Percentiles rank a stretch among this genome's conserved stretches.
Evolutionary conservation across 306 rosid species (phyloP).

Genomic region (Cucumis cinereus): DNA sequence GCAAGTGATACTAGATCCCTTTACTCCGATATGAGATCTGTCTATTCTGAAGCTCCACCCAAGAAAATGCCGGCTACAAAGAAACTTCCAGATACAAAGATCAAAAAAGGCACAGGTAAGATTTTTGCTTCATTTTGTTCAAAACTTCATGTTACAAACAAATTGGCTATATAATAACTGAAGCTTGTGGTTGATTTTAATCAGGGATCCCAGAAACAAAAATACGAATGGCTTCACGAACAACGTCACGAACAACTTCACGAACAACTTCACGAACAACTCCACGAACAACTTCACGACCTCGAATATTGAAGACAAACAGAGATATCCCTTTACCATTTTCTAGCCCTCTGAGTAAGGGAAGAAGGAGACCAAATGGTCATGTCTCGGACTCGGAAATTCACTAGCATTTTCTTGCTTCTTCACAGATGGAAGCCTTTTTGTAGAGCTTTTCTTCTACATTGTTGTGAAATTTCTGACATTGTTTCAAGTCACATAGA

Average conservation of each 20-base stretch:
- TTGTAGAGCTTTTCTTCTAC: slow-evolving; percentile 2
- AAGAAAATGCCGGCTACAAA: slow-evolving; percentile 25
- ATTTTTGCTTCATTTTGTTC: background rate
- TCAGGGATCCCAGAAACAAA: slow-evolving; percentile 19
- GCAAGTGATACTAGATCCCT: slow-evolving; percentile 23
- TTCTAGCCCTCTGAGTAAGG: slow-evolving; percentile 21
- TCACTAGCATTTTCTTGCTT: slow-evolving; percentile 12
- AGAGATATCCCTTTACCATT: slow-evolving; percentile 19
- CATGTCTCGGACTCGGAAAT: slow-evolving; percentile 25
- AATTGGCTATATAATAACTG: background rate
- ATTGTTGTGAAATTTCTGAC: background rate
- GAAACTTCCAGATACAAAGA: slow-evolving; percentile 13
- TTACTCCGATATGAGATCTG: slow-evolving; percentile 24
- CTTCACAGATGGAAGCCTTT: background rate
- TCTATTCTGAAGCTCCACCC: slow-evolving; percentile 18
- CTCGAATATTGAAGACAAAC: slow-evolving; percentile 18
- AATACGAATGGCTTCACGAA: slow-evolving; percentile 13
- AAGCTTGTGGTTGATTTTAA: slow-evolving; percentile 3
- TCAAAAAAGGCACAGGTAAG: slow-evolving; percentile 53
- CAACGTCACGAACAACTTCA: background rate
- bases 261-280: slow-evolving; percentile 6
- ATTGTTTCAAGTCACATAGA: slow-evolving; percentile 1
- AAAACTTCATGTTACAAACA: background rate
- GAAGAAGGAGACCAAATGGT: slow-evolving; percentile 15
- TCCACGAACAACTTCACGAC: slow-evolving; percentile 6